Evolutionary conservation across 129 eudicot genomes (phyloP).

Genomic region (Cynara cardunculus): DNA sequence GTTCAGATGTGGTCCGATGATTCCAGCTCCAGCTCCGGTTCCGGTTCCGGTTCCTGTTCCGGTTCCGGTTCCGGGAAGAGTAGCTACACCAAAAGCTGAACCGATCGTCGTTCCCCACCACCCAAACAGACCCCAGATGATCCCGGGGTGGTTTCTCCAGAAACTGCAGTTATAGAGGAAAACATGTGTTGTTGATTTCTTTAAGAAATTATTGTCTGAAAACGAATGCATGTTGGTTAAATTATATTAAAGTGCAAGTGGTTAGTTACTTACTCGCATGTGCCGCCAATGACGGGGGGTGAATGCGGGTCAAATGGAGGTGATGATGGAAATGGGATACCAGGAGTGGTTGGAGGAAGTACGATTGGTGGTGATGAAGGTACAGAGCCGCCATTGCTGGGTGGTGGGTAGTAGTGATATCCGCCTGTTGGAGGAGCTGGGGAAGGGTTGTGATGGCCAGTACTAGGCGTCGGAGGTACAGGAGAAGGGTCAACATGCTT

Average conservation of each 20-base stretch:
- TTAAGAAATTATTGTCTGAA: not conserved
- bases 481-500: conserved; percentile 29
- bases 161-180: conserved; percentile 37
- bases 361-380: conserved; percentile 35
- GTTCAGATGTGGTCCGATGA: conserved; percentile 33
- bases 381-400: conserved; percentile 27
- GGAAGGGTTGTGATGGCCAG: conserved; percentile 36
- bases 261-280: conserved; percentile 72
- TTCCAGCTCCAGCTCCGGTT: conserved; percentile 25
- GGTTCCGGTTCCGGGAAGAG: conserved; percentile 35
- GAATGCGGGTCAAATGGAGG: conserved; percentile 65
- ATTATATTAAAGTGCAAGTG: not conserved
- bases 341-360: conserved; percentile 46
- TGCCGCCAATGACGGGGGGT: conserved; percentile 59
- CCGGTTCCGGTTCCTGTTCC: no score
- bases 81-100: conserved; percentile 45
- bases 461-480: not conserved
- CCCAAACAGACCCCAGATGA: conserved; percentile 68
- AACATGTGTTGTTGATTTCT: not conserved
- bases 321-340: conserved; percentile 48
- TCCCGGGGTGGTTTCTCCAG: conserved; percentile 72
- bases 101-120: conserved; percentile 57
- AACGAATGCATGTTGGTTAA: not conserved
- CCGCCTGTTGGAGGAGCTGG: conserved; percentile 51
- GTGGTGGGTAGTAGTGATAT: conserved; percentile 37